Conservation (phyloP, 352 stramenopile species). For the Plasmopara halstedii region DNA sequence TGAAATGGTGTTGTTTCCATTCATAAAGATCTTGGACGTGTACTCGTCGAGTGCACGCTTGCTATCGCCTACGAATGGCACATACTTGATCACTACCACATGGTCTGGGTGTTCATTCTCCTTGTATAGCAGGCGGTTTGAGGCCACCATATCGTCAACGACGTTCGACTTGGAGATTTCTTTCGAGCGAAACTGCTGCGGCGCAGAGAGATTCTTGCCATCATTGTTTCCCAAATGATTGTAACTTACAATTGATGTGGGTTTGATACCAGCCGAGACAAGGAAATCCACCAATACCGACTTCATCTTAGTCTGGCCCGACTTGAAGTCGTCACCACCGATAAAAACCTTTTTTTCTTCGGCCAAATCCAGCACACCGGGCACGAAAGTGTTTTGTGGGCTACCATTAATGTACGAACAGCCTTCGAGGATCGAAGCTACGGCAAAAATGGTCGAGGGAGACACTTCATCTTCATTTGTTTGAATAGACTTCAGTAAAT, state of each 20-base stretch:
- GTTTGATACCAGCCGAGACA: conserved; percentile 98
- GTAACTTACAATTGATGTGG: conserved; percentile 98
- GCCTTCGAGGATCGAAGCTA: conserved; percentile 97
- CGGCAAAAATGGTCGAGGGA: conserved; percentile 97
- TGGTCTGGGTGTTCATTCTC: conserved; percentile 98
- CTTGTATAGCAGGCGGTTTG: conserved; percentile 96
- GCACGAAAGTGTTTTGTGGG: conserved; percentile 99
- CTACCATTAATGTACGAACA: conserved; percentile 99
- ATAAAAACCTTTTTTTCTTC: conserved; percentile 95
- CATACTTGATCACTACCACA: conserved; percentile 99
- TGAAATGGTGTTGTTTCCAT: conserved; percentile 99
- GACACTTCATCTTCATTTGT: conserved; percentile 91
- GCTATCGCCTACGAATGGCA: conserved; percentile 97
- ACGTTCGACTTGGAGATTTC: conserved; percentile 99
- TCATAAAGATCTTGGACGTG: conserved; percentile 99
- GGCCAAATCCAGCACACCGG: conserved; percentile 93
- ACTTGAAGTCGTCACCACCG: conserved; percentile 99
- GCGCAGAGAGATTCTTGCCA: conserved; percentile 98
- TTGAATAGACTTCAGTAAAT: conserved; percentile 95
- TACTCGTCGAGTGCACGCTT: conserved; percentile 99
- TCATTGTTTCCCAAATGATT: conserved; percentile 99
- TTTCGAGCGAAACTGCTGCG: conserved; percentile 99
- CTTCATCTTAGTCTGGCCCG: conserved; percentile 99
- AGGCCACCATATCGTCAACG: conserved; percentile 98
- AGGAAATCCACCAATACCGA: conserved; percentile 99